These are phyloP conservation scores for Arachnomyces sp. DNA, from an alignment of 2,329 filamentous ascomycete species.

Conservation along the genomic window DNA sequence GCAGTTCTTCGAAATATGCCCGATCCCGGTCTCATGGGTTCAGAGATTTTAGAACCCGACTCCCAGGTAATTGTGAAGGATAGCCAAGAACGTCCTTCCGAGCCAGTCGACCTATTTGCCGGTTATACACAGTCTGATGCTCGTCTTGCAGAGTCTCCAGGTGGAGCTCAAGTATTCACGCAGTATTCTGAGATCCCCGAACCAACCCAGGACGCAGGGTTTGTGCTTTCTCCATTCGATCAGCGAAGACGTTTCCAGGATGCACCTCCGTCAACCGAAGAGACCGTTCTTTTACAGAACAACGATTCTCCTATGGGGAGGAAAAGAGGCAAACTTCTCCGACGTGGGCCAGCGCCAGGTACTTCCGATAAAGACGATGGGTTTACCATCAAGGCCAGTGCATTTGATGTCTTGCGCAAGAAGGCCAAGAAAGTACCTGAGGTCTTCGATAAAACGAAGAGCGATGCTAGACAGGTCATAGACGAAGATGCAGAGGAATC, in stretches of 20 bases:
- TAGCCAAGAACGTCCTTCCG: slow-evolving; percentile 43
- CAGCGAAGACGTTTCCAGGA: slow-evolving; percentile 57
- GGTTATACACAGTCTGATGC: slow-evolving; percentile 27
- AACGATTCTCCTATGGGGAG: slow-evolving; percentile 59
- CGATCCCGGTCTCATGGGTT: slow-evolving; percentile 50
- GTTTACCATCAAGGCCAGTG: slow-evolving; percentile 40
- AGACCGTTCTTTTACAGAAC: slow-evolving; percentile 55
- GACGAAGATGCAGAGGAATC: slow-evolving; percentile 95
- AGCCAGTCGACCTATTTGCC: slow-evolving; percentile 39
- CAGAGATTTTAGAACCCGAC: slow-evolving; percentile 53
- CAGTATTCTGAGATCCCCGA: slow-evolving; percentile 65
- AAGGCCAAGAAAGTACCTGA: slow-evolving; percentile 53
- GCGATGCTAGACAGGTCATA: slow-evolving; percentile 77
- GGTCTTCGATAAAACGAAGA: slow-evolving; percentile 75
- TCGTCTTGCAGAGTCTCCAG: slow-evolving; percentile 30
- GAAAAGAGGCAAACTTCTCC: slow-evolving; percentile 51
- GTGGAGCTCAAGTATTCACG: slow-evolving; percentile 25
- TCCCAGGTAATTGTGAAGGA: slow-evolving; percentile 55
- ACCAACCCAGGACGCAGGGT: slow-evolving; percentile 73
- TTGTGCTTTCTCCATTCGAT: slow-evolving; percentile 65
- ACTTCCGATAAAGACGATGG: slow-evolving; percentile 33
- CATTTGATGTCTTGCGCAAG: slow-evolving; percentile 61
- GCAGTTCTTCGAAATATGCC: slow-evolving; percentile 45
- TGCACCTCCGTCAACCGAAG: slow-evolving; percentile 59
- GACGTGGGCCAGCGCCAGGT: slow-evolving; percentile 36